Percentiles rank a stretch among this genome's conserved stretches.
Evolutionary conservation across 176 grass and related monocot genomes (phyloP).

Genomic region (Hyparrhenia diplandra): DNA sequence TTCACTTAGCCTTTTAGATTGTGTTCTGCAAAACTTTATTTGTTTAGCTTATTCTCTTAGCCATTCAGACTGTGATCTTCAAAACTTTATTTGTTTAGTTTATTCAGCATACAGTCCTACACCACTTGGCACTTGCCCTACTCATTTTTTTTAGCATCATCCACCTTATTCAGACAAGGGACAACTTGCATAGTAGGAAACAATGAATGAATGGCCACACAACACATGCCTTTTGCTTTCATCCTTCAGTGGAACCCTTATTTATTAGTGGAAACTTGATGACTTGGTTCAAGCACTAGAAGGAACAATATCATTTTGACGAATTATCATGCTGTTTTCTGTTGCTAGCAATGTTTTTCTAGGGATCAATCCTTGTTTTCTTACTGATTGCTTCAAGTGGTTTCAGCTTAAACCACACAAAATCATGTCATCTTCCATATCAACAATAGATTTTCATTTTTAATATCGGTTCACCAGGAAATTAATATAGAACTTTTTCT

Average conservation of each 20-base stretch:
- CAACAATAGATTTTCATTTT: not conserved
- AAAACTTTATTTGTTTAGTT: not conserved
- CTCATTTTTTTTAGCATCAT: conserved; percentile 14
- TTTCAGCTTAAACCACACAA: not conserved
- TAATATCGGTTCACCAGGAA: not conserved
- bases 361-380: not conserved
- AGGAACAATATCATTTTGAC: not conserved
- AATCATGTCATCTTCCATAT: not conserved
- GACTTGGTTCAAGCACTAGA: not conserved
- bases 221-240: not conserved
- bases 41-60: not conserved
- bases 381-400: conserved; percentile 7
- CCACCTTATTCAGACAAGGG: not conserved
- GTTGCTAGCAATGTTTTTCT: not conserved
- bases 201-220: not conserved
- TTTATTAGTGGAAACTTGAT: conserved; percentile 12
- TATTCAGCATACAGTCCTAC: not conserved
- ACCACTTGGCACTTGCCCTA: not conserved
- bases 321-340: not conserved
- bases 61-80: not conserved
- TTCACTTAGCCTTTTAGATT: not conserved
- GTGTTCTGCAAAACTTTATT: not conserved
- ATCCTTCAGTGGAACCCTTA: not conserved
- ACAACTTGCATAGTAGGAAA: not conserved
- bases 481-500: not conserved